Percentiles rank a stretch among this genome's conserved stretches.
phyloP scores from a whole-genome alignment of 1,139 yeast species.

The Meyerozyma athensensis region DNA sequence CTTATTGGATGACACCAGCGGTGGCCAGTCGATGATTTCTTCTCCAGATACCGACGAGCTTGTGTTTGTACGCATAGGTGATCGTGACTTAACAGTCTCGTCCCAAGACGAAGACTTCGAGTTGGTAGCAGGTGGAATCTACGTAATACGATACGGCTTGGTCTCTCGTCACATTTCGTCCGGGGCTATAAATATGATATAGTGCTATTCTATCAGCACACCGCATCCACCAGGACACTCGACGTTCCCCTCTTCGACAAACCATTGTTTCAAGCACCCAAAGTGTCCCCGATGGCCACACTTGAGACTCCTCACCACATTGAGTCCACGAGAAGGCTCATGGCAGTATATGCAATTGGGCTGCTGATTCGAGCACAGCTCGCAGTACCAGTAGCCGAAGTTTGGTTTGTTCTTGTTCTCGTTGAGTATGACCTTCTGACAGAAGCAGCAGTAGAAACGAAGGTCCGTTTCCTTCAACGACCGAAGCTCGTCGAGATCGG shows the following conservation, averaged over 20 bases:
- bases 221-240: slow-evolving; percentile 84
- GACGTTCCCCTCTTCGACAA: slow-evolving; percentile 53
- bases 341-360: slow-evolving; percentile 78
- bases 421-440: slow-evolving; percentile 60
- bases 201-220: slow-evolving; percentile 4
- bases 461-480: slow-evolving; percentile 51
- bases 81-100: slow-evolving; percentile 19
- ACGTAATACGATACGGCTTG: slow-evolving; percentile 66
- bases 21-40: slow-evolving; percentile 74
- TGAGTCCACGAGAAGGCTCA: slow-evolving; percentile 70
- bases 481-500: slow-evolving; percentile 32
- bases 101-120: slow-evolving; percentile 52
- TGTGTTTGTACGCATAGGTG: slow-evolving; percentile 64
- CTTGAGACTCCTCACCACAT: slow-evolving; percentile 54
- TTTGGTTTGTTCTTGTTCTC: slow-evolving; percentile 46
- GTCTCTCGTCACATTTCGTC: slow-evolving; percentile 35
- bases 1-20: slow-evolving; percentile 71
- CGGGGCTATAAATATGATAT: slow-evolving; percentile 44
- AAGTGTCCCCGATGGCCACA: slow-evolving; percentile 93
- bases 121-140: slow-evolving; percentile 62
- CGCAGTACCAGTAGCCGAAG: slow-evolving; percentile 84
- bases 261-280: slow-evolving; percentile 78
- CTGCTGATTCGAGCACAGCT: slow-evolving; percentile 54
- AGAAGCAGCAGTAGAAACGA: slow-evolving; percentile 64
- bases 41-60: slow-evolving; percentile 72